Conservation (phyloP, 2,329 filamentous ascomycete species). For the Talaromyces atroroseus region DNA sequence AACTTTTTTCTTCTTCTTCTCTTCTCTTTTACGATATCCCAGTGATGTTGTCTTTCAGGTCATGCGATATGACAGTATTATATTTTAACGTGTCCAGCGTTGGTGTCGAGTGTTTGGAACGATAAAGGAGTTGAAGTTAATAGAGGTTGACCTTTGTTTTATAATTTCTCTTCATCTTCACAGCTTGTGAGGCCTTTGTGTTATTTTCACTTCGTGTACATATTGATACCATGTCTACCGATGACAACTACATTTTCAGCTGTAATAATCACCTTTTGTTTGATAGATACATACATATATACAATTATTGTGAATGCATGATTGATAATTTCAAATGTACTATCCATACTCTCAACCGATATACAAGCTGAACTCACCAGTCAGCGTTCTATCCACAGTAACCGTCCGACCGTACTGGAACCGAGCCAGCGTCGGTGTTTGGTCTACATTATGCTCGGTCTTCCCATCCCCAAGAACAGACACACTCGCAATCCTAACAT, state of each 20-base stretch:
- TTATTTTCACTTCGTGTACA: neutral
- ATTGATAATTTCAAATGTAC: neutral
- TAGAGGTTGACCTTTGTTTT: neutral
- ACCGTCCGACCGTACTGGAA: neutral
- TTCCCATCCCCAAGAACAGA: constrained; percentile 26
- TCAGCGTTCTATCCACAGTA: neutral
- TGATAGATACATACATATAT: neutral
- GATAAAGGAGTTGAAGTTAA: constrained; percentile 3
- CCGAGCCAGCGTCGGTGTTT: neutral
- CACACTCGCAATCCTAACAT: constrained; percentile 28
- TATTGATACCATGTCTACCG: constrained; percentile 6
- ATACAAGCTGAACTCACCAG: constrained; percentile 2
- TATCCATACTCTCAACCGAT: neutral
- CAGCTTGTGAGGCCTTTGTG: neutral
- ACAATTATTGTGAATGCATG: neutral
- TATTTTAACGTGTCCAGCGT: neutral
- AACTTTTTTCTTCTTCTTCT: neutral
- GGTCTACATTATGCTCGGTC: too few relatives aligned
- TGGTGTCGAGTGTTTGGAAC: neutral
- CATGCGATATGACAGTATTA: neutral
- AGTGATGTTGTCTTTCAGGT: neutral
- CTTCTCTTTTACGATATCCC: neutral
- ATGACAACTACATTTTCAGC: neutral
- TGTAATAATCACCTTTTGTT: neutral
- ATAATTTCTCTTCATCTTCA: neutral